Conservation (phyloP, 768 basidiomycete species). For the Leccinum uliginosum region DNA sequence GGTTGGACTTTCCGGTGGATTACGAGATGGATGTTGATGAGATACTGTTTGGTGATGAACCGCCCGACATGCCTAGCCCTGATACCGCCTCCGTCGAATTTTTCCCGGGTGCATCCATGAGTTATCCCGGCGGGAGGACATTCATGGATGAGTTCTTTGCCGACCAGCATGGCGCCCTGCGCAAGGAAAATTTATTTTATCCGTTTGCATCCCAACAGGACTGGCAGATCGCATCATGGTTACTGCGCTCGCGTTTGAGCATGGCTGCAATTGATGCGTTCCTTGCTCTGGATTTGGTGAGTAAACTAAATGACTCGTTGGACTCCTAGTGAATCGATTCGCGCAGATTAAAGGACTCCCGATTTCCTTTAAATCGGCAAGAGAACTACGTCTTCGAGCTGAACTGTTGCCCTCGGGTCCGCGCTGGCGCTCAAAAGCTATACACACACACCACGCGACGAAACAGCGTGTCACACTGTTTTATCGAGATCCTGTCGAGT, state of each 20-base stretch:
- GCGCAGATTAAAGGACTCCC: background rate
- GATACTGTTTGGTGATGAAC: too few species aligned
- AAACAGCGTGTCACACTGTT: background rate
- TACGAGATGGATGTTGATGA: too few species aligned
- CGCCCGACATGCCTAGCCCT: too few species aligned
- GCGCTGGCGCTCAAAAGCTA: background rate
- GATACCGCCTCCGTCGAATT: too few species aligned
- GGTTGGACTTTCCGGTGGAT: too few species aligned
- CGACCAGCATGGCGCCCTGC: background rate
- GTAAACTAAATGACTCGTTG: background rate
- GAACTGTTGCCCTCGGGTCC: background rate
- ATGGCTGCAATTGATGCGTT: constrained; percentile 2
- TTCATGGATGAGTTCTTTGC: constrained; percentile 5
- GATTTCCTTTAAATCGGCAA: background rate
- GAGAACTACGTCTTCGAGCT: background rate
- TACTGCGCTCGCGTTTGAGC: constrained; percentile 2
- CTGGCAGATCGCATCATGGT: constrained; percentile 3
- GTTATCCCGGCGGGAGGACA: background rate
- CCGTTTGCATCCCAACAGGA: constrained; percentile 2
- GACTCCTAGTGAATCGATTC: background rate
- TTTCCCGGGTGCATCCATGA: background rate
- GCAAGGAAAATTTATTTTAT: background rate
- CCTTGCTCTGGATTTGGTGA: background rate
- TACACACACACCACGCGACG: background rate
- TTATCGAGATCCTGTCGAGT: background rate